These are phyloP conservation scores for Candida berthetii DNA, from an alignment of 805 yeast species.

Conservation along the genomic window DNA sequence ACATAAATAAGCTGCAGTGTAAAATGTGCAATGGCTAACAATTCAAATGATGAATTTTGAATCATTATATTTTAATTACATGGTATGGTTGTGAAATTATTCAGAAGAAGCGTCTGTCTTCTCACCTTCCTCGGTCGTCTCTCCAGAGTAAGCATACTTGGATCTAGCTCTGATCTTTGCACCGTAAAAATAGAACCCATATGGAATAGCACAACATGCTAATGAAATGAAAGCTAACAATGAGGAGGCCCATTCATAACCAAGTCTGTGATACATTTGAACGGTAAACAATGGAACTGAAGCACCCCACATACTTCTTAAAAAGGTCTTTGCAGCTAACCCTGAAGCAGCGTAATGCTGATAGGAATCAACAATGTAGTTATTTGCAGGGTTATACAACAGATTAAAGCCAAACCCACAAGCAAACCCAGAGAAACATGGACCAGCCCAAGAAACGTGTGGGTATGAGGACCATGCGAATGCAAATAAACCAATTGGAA, in stretches of 20 bases:
- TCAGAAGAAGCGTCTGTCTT: not conserved
- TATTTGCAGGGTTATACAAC: constrained; percentile 61
- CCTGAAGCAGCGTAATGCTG: constrained; percentile 58
- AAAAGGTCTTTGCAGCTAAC: constrained; percentile 51
- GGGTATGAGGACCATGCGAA: constrained; percentile 53
- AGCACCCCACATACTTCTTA: constrained; percentile 52
- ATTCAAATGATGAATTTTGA: no score
- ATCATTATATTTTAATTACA: no score
- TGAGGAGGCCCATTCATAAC: constrained; percentile 52
- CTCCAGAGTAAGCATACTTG: constrained; percentile 58
- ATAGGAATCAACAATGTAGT: constrained; percentile 56
- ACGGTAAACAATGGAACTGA: constrained; percentile 50
- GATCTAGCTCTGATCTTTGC: constrained; percentile 40
- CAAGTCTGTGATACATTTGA: constrained; percentile 49
- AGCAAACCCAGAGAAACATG: constrained; percentile 46
- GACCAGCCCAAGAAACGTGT: constrained; percentile 47
- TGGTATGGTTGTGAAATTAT: not conserved
- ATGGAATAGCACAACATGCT: constrained; percentile 49
- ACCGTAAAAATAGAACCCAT: constrained; percentile 43
- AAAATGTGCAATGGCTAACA: no score
- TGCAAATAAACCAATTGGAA: constrained; percentile 45
- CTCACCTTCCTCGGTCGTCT: not conserved
- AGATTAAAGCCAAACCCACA: constrained; percentile 47
- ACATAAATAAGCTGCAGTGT: no score
- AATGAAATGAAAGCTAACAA: constrained; percentile 48